phyloP scores from a whole-genome alignment of 202 grass and related monocot genomes.

The Thinopyrum obtusiflorum region DNA sequence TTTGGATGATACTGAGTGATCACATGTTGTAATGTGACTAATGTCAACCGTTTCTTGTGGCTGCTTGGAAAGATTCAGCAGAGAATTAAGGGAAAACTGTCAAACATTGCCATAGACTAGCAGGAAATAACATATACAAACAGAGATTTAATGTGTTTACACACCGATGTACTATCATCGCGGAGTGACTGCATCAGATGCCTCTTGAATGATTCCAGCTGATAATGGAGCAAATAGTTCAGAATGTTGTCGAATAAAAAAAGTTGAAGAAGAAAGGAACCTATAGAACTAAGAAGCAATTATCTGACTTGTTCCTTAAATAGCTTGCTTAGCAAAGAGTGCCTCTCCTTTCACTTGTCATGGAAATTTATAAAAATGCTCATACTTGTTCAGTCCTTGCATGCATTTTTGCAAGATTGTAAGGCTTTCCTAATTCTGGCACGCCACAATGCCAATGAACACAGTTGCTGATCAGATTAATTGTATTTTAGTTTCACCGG shows the following conservation, averaged over 20 bases:
- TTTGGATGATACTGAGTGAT: slow-evolving; percentile 51
- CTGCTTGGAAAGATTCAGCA: slow-evolving; percentile 33
- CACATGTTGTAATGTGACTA: slow-evolving; percentile 69
- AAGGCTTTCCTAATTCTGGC: no score
- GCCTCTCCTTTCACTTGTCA: not conserved
- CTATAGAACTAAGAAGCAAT: not conserved
- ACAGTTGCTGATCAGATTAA: not conserved
- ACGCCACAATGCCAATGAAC: not conserved
- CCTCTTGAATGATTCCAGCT: slow-evolving; percentile 90
- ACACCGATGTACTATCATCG: slow-evolving; percentile 65
- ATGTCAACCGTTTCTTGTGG: slow-evolving; percentile 62
- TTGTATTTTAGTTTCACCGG: not conserved
- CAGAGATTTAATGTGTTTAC: slow-evolving; percentile 10
- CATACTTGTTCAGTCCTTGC: not conserved
- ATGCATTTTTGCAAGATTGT: not conserved
- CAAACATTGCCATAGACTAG: slow-evolving; percentile 4
- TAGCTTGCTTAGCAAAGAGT: not conserved
- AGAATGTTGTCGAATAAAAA: not conserved
- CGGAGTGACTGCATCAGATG: slow-evolving; percentile 85
- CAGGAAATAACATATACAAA: not conserved
- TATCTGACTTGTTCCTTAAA: not conserved
- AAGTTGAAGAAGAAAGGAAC: not conserved
- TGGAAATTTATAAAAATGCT: not conserved
- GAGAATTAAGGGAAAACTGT: slow-evolving; percentile 6
- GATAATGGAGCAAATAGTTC: slow-evolving; percentile 17